These are phyloP conservation scores for Zygoascus hellenicus DNA, from an alignment of 1,139 yeast species.

Conservation along the genomic window DNA sequence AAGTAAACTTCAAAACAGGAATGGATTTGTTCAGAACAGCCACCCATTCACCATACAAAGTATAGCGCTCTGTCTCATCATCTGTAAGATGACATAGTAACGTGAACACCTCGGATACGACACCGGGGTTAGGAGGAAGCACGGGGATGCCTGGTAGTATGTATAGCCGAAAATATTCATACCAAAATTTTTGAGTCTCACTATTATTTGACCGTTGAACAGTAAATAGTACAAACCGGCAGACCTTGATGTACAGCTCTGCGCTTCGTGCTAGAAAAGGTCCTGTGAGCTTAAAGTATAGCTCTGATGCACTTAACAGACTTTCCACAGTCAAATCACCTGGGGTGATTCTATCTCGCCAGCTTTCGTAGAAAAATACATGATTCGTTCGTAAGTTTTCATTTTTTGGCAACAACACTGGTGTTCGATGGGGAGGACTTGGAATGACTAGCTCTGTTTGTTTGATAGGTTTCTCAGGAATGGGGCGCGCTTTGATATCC, in stretches of 20 bases:
- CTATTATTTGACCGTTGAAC: slow-evolving; percentile 5
- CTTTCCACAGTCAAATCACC: slow-evolving; percentile 34
- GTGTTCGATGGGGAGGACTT: neutral
- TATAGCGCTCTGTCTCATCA: slow-evolving; percentile 63
- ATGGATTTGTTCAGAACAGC: slow-evolving; percentile 49
- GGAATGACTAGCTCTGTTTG: slow-evolving; percentile 7
- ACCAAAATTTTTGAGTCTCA: slow-evolving; percentile 40
- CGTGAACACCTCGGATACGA: slow-evolving; percentile 54
- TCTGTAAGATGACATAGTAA: slow-evolving; percentile 44
- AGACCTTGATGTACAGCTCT: slow-evolving; percentile 50
- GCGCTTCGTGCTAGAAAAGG: slow-evolving; percentile 49
- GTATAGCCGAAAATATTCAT: slow-evolving; percentile 56
- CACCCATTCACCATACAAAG: slow-evolving; percentile 80
- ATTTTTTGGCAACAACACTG: slow-evolving; percentile 1
- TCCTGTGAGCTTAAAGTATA: slow-evolving; percentile 52
- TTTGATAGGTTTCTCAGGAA: slow-evolving; percentile 2
- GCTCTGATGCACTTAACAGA: slow-evolving; percentile 43
- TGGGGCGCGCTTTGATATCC: neutral
- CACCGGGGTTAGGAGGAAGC: slow-evolving; percentile 55
- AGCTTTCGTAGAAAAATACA: slow-evolving; percentile 3
- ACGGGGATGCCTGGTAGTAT: slow-evolving; percentile 65
- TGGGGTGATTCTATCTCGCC: neutral
- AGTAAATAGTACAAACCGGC: slow-evolving; percentile 43
- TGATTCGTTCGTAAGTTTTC: slow-evolving; percentile 1
- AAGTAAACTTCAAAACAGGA: slow-evolving; percentile 55